These are phyloP conservation scores for Monosporozyma siamensis DNA, from an alignment of 805 yeast species.

Conservation along the genomic window DNA sequence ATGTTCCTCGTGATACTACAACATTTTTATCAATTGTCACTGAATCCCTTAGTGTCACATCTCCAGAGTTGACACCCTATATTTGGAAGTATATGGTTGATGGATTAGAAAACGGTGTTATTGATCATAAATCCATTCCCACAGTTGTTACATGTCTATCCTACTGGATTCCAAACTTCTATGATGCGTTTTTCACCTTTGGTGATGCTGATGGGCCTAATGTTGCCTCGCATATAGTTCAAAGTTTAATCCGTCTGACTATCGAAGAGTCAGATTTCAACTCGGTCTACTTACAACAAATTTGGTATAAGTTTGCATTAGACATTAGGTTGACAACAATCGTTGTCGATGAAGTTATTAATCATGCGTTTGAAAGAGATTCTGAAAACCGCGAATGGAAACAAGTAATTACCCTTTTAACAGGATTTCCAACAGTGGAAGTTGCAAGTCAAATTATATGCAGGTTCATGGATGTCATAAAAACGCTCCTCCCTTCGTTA, in stretches of 20 bases:
- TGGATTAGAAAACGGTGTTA: constrained; percentile 15
- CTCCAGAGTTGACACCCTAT: constrained; percentile 51
- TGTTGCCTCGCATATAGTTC: constrained; percentile 45
- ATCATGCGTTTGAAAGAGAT: constrained; percentile 60
- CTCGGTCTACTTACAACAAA: constrained; percentile 42
- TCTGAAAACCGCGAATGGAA: constrained; percentile 62
- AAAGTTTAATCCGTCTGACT: constrained; percentile 52
- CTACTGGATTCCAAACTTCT: constrained; percentile 66
- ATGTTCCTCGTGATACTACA: constrained; percentile 57
- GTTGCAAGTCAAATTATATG: constrained; percentile 53
- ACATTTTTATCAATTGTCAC: constrained; percentile 52
- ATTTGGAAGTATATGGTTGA: constrained; percentile 30
- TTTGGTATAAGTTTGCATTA: constrained; percentile 62
- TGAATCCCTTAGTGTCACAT: constrained; percentile 39
- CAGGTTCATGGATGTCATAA: constrained; percentile 45
- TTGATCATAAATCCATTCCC: constrained; percentile 11
- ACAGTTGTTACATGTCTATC: constrained; percentile 29
- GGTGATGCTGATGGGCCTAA: constrained; percentile 50
- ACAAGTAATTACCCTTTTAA: constrained; percentile 48
- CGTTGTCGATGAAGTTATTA: constrained; percentile 61
- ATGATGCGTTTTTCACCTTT: constrained; percentile 41
- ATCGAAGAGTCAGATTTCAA: constrained; percentile 38
- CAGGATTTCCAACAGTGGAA: constrained; percentile 55
- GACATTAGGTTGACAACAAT: constrained; percentile 48
- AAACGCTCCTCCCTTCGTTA: constrained; percentile 36